phyloP scores from a whole-genome alignment of 768 basidiomycete species.

The Lactarius pseudohatsudake region DNA sequence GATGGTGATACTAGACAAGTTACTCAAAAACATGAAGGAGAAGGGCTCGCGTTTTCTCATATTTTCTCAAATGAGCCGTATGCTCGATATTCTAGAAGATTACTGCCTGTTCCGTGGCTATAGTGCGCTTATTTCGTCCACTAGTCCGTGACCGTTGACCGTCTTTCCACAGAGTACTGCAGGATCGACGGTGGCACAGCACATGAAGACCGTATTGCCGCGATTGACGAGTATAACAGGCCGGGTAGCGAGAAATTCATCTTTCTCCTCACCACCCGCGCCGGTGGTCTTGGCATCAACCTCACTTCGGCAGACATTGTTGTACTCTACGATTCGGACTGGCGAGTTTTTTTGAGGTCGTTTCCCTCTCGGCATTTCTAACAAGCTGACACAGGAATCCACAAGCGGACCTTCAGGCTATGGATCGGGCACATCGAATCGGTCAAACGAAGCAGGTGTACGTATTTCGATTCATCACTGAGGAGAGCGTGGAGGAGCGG shows the following conservation, averaged over 20 bases:
- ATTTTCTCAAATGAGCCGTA: constrained; percentile 99
- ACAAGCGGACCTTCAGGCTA: constrained; percentile 97
- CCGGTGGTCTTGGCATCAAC: constrained; percentile 97
- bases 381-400: constrained; percentile 68
- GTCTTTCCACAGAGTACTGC: constrained; percentile 70
- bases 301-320: constrained; percentile 94
- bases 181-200: constrained; percentile 95
- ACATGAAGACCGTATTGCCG: constrained; percentile 92
- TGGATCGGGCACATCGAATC: constrained; percentile 97
- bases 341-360: constrained; percentile 45
- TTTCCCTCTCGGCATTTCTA: not conserved
- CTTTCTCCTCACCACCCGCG: constrained; percentile 94
- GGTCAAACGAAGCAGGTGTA: constrained; percentile 98
- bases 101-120: constrained; percentile 91
- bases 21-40: constrained; percentile 80
- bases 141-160: constrained; percentile 16
- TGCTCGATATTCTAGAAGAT: constrained; percentile 95
- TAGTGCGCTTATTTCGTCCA: constrained; percentile 52
- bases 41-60: constrained; percentile 96
- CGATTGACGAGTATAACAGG: constrained; percentile 98
- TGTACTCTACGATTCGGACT: constrained; percentile 94
- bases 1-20: constrained; percentile 96
- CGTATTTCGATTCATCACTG: constrained; percentile 95
- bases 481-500: constrained; percentile 93
- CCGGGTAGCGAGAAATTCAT: constrained; percentile 94